These are phyloP conservation scores for Allomyces macrogynus DNA, from an alignment of 192 early-diverging fungal genomes.

Conservation along the genomic window DNA sequence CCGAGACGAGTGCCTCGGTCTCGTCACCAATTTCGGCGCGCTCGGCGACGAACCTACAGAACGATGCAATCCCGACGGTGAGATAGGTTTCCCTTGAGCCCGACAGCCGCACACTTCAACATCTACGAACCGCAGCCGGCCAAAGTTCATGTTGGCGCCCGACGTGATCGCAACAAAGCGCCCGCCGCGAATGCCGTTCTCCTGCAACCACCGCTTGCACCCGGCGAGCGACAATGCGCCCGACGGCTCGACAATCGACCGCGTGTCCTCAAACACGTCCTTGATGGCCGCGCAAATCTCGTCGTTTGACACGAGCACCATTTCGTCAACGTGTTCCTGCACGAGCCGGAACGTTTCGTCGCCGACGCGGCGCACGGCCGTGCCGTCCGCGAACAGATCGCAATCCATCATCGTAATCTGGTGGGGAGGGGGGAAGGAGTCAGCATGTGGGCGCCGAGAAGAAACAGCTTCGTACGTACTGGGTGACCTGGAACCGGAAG, in stretches of 20 bases:
- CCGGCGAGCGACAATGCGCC: conserved; percentile 79
- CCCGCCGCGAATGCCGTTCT: conserved; percentile 22
- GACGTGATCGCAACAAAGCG: conserved; percentile 60
- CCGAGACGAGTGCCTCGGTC: conserved; percentile 70
- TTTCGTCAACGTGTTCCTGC: conserved; percentile 63
- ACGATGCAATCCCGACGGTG: no score
- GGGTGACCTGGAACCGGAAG: no score
- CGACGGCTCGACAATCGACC: conserved; percentile 89
- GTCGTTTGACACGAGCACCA: conserved; percentile 77
- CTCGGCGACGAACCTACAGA: conserved; percentile 48
- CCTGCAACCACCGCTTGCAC: conserved; percentile 51
- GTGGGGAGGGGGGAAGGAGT: not conserved
- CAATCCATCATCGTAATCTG: conserved; percentile 38
- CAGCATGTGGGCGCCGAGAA: no score
- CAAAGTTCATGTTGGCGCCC: conserved; percentile 99
- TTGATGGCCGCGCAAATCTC: conserved; percentile 90
- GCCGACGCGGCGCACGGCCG: conserved; percentile 77
- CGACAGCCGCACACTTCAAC: no score
- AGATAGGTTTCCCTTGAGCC: no score
- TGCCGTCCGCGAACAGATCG: conserved; percentile 93
- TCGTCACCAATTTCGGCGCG: conserved; percentile 83
- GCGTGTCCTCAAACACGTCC: conserved; percentile 65
- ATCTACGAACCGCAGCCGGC: conserved; percentile 60
- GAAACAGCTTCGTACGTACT: no score
- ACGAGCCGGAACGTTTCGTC: conserved; percentile 71